Percentiles rank a stretch among this genome's conserved stretches.
phyloP scores from a whole-genome alignment of 805 yeast genomes.

The Priceomyces melissophilus region DNA sequence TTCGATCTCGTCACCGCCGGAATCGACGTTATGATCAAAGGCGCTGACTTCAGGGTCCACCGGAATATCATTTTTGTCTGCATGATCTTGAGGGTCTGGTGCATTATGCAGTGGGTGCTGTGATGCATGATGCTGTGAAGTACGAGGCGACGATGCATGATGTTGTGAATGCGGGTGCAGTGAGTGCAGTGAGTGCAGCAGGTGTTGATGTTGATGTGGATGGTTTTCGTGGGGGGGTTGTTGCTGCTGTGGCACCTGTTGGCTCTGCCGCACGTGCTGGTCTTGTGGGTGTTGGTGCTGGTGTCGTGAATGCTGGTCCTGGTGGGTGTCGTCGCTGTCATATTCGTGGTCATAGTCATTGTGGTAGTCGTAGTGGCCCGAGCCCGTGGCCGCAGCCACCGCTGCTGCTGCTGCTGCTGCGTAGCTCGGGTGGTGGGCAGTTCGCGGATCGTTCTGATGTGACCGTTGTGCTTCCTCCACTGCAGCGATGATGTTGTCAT shows the following conservation, averaged over 20 bases:
- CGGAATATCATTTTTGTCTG: constrained; percentile 33
- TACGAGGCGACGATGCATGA: constrained; percentile 4
- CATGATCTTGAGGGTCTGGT: not conserved
- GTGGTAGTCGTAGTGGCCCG: constrained; percentile 16
- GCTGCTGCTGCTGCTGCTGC: constrained; percentile 37
- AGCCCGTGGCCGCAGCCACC: constrained; percentile 15
- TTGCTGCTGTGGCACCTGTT: too few species aligned
- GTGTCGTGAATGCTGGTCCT: too few species aligned
- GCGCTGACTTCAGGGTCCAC: constrained; percentile 60
- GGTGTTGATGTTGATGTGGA: too few species aligned
- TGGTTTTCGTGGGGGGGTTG: too few species aligned
- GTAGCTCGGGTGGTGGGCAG: constrained; percentile 11
- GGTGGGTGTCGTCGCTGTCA: constrained; percentile 7
- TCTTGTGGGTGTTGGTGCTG: not conserved
- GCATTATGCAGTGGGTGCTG: constrained; percentile 8
- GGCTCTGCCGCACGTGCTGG: too few species aligned
- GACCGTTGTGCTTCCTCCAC: constrained; percentile 55
- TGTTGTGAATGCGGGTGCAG: constrained; percentile 4
- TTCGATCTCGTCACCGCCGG: constrained; percentile 54
- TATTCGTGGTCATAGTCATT: constrained; percentile 9
- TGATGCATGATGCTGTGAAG: constrained; percentile 8
- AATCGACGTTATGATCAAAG: constrained; percentile 39
- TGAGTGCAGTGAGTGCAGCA: too few species aligned
- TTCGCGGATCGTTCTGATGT: constrained; percentile 21
- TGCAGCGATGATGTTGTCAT: constrained; percentile 53